Base-by-base conservation (phyloP, 2,329 filamentous ascomycete genomes). In the Trichoderma arundinaceum region DNA sequence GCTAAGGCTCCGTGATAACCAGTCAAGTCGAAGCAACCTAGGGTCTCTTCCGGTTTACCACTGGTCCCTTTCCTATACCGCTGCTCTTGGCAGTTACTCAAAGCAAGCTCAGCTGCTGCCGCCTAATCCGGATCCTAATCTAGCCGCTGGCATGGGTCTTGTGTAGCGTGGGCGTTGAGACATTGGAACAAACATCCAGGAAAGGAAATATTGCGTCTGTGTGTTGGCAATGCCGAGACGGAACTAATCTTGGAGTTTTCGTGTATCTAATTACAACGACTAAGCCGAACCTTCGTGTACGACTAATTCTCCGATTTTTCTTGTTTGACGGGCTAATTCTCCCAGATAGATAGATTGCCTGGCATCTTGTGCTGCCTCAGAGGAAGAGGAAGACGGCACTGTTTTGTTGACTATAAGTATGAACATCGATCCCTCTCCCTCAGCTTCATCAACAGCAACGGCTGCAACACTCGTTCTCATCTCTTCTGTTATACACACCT, bases 251-350 rank as follows among this genome's bases (percentile, higher is more conserved):
- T 17, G 13, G 13, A 10, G n/a, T 62, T 62, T 53, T 32, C 38
- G 48, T 62, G 35, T n/a, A 35, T 58, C 22, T 35, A 62, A 52
- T 41, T 52, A 33, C 38, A 19, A 43, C 58, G 38, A 44, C 35
- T 35, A 35, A 52, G 58, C 46, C 22, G 22, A 22, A 38, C n/a
- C 2, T 52, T 62, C n/a, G 12, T 62, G 58, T 62, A 17, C 28
- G 28, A 62, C 58, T 44, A 15, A 13, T 33, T 46, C 28, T 15
- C 12, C 10, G 4, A 17, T 28, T 43, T 10, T 28, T 8, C 10
- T 13, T 28, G 6, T 4, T 4, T 17, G 8, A n/a, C 28, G 22
- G 39, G 38, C 38, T 62, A 43, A 32, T 9, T 60, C 15, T 39
- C 44, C n/a, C 46, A 17, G 19, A 7, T 4, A 39, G 15, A 13